phyloP scores from a whole-genome alignment of 2,329 filamentous ascomycete genomes.

The Fusarium nematophilum region DNA sequence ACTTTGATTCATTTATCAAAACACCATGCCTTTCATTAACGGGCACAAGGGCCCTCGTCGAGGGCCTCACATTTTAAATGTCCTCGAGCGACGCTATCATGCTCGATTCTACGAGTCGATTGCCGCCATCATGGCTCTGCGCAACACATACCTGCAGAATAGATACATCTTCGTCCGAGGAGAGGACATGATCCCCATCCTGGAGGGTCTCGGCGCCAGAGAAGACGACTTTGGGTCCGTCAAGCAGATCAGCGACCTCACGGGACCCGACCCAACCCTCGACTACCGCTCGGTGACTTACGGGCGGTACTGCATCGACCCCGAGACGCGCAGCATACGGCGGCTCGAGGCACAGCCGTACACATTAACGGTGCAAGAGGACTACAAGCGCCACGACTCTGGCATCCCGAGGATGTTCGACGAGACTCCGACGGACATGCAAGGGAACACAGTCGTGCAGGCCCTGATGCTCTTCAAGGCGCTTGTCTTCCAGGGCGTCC shows the following conservation, averaged over 20 bases:
- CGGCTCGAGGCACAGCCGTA: conserved; percentile 45
- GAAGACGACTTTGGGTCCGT: conserved; percentile 40
- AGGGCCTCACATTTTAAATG: conserved; percentile 31
- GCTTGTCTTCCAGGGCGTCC: conserved; percentile 39
- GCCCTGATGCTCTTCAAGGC: conserved; percentile 47
- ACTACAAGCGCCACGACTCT: conserved; percentile 46
- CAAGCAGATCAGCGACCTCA: conserved; percentile 36
- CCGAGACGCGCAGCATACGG: conserved; percentile 34
- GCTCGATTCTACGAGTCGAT: conserved; percentile 37
- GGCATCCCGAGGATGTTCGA: conserved; percentile 41
- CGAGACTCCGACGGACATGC: conserved; percentile 41
- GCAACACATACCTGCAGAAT: conserved; percentile 31
- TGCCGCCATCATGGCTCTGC: conserved; percentile 35
- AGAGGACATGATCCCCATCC: conserved; percentile 39
- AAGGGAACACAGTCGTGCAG: conserved; percentile 46
- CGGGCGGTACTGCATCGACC: conserved; percentile 42
- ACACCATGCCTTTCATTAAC: conserved; percentile 9
- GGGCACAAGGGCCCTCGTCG: conserved; percentile 15
- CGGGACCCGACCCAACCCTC: conserved; percentile 41
- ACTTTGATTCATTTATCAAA: conserved; percentile 8
- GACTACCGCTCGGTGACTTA: conserved; percentile 39
- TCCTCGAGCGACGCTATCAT: conserved; percentile 34
- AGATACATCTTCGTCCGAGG: conserved; percentile 40
- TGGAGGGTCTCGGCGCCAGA: conserved; percentile 37
- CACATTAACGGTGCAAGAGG: conserved; percentile 40